Base-by-base conservation (phyloP, 108 stramenopile species). In the Pinguiococcus pyrenoidosus region DNA sequence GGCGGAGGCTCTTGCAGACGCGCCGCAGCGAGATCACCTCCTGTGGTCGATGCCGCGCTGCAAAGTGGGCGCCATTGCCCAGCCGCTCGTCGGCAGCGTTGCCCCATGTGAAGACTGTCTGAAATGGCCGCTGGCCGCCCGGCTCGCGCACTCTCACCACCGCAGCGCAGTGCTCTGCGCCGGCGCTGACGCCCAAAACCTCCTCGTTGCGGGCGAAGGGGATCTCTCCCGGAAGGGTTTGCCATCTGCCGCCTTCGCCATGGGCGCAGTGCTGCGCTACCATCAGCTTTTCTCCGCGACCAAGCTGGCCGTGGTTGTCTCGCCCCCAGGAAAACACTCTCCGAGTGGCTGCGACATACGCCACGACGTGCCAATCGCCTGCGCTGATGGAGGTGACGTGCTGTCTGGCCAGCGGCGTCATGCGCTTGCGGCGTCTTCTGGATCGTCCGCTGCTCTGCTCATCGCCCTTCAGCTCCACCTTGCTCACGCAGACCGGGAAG, bases 281-380 rank as follows among this genome's bases (percentile, higher is more conserved):
- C 4, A 32, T 23, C 4, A 30, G 16, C 30, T 46, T 30, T 14
- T 32, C 32, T 22, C 46, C 46, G 3, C 29, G 21, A 4, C 46
- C 46, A n/a, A 46, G 46, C 14, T 46, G 46, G 18, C 46, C 46
- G 28, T n/a, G 32, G 46, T 46, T 46, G 18, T 46, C 32, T 22
- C 46, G 6, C 29, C 46, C 46, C 46, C 46, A 46, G 4, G 46
- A 16, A 32, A 32, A 46, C n/a, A 22, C 32, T 22, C 46, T 29
- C 16, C 30, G n/a, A n/a, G n/a, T n/a, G n/a, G n/a, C n/a, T n/a
- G n/a, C n/a, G 28, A 16, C 28, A 22, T 23, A 46, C 13, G 28
- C 14, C 18, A 22, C 21, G 46, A 16, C 17, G 46, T 46, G 46
- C 46, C 32, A 32, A 29, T 38, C 27, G 3, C 41, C 41, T 12